Evolutionary conservation across 2,329 filamentous ascomycete species (phyloP).

Genomic region (Fusarium pseudonygamai): DNA sequence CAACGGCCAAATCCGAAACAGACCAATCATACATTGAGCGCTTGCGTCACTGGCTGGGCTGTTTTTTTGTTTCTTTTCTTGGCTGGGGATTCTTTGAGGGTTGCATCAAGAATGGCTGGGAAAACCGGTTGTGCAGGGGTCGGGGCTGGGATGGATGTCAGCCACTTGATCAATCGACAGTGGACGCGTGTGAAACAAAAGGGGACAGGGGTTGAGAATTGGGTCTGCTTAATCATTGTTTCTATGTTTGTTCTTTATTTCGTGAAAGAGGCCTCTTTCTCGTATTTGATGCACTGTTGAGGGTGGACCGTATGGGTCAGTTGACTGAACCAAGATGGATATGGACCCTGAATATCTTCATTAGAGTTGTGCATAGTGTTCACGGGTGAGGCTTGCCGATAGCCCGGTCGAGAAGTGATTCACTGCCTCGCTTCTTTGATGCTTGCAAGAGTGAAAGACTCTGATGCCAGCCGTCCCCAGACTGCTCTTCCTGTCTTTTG

Average conservation of each 20-base stretch:
- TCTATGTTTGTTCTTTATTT: constrained; percentile 21
- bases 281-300: constrained; percentile 8
- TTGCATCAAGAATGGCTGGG: constrained; percentile 10
- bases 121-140: constrained; percentile 34
- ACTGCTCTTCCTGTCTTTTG: not conserved
- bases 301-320: constrained; percentile 5
- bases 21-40: constrained; percentile 17
- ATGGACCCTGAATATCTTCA: constrained; percentile 31
- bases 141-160: constrained; percentile 7
- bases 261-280: constrained; percentile 29
- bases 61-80: constrained; percentile 21
- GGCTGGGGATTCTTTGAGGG: not conserved
- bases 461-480: not conserved
- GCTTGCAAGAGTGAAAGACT: not conserved
- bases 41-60: constrained; percentile 31
- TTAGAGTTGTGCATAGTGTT: constrained; percentile 2
- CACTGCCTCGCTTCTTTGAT: not conserved
- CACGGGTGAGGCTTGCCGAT: not conserved
- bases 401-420: not conserved
- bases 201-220: not conserved
- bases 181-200: constrained; percentile 28
- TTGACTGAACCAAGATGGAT: not conserved
- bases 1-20: constrained; percentile 11
- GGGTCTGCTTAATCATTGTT: constrained; percentile 17
- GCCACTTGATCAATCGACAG: constrained; percentile 22